These are phyloP conservation scores for Akanthomyces lecanii DNA, from an alignment of 2,329 filamentous ascomycete genomes.

Conservation along the genomic window DNA sequence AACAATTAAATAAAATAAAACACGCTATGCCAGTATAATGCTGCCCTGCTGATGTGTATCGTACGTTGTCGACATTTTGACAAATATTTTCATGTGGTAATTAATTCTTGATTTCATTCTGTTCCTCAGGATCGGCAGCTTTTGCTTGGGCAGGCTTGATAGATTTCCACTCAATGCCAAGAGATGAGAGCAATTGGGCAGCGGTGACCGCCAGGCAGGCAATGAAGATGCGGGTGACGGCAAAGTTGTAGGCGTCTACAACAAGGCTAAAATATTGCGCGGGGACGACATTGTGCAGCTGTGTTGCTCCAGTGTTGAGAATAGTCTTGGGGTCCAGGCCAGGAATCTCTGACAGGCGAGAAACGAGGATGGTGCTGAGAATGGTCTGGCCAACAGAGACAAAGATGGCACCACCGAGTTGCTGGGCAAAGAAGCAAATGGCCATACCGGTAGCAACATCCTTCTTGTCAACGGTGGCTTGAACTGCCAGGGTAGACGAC, in stretches of 20 bases:
- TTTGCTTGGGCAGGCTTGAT: constrained; percentile 45
- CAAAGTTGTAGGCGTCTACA: constrained; percentile 60
- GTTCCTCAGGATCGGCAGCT: constrained; percentile 5
- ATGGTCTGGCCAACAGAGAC: constrained; percentile 54
- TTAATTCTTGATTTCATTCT: constrained; percentile 1
- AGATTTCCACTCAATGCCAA: constrained; percentile 62
- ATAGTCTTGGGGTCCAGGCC: constrained; percentile 40
- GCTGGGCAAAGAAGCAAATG: constrained; percentile 55
- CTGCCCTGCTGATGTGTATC: neutral
- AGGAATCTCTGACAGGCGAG: constrained; percentile 36
- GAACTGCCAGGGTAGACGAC: constrained; percentile 51
- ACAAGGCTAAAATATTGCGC: constrained; percentile 48
- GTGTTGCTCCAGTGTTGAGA: constrained; percentile 52
- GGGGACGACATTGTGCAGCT: constrained; percentile 51
- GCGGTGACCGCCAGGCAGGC: constrained; percentile 54
- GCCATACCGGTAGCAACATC: constrained; percentile 54
- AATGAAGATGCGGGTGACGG: constrained; percentile 60
- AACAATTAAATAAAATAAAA: neutral
- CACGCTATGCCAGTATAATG: neutral
- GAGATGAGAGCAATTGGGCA: constrained; percentile 52
- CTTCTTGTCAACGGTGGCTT: constrained; percentile 47
- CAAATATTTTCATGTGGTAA: neutral
- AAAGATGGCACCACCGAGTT: constrained; percentile 55
- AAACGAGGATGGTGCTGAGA: constrained; percentile 44
- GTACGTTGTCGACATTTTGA: neutral